Conservation (phyloP, 805 yeast species). For the Sugiyamaella chiloensis region DNA sequence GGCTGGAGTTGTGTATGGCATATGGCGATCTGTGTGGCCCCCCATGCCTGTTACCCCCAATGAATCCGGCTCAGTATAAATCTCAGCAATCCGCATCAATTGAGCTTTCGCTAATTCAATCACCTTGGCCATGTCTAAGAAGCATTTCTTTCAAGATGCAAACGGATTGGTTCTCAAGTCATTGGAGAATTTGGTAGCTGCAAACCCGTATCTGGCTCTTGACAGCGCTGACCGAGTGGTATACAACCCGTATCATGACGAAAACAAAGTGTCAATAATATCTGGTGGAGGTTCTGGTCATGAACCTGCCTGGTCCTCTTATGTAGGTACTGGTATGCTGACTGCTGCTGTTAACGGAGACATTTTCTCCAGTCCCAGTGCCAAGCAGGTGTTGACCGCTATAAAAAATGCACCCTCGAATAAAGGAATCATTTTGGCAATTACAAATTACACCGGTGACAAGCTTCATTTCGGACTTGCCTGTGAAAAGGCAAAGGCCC, state of each 20-base stretch:
- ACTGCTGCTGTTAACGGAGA: slow-evolving; percentile 89
- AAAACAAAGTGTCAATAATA: slow-evolving; percentile 53
- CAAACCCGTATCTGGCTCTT: slow-evolving; percentile 6
- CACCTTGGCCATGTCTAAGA: slow-evolving; percentile 3
- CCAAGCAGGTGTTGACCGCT: slow-evolving; percentile 76
- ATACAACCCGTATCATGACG: slow-evolving; percentile 4
- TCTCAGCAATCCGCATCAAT: too few relatives aligned
- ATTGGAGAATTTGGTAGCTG: slow-evolving; percentile 1
- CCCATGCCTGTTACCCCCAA: too few relatives aligned
- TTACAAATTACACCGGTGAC: slow-evolving; percentile 94
- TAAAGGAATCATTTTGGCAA: slow-evolving; percentile 72
- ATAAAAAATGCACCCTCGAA: slow-evolving; percentile 51
- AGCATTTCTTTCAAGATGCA: slow-evolving; percentile 7
- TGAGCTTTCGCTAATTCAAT: too few relatives aligned
- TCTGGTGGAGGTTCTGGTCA: slow-evolving; percentile 97
- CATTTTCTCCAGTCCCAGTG: slow-evolving; percentile 87
- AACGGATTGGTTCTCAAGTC: slow-evolving; percentile 11
- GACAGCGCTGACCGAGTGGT: slow-evolving; percentile 5
- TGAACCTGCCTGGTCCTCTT: slow-evolving; percentile 92
- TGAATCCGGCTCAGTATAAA: too few relatives aligned
- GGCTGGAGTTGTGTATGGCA: too few relatives aligned
- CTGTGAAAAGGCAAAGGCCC: slow-evolving; percentile 77
- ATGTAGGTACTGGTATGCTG: slow-evolving; percentile 79
- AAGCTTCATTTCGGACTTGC: slow-evolving; percentile 89
- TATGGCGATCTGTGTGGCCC: too few relatives aligned